Evolutionary conservation across 495 filamentous ascomycete species (phyloP).

Genomic region (Daldinia loculata): DNA sequence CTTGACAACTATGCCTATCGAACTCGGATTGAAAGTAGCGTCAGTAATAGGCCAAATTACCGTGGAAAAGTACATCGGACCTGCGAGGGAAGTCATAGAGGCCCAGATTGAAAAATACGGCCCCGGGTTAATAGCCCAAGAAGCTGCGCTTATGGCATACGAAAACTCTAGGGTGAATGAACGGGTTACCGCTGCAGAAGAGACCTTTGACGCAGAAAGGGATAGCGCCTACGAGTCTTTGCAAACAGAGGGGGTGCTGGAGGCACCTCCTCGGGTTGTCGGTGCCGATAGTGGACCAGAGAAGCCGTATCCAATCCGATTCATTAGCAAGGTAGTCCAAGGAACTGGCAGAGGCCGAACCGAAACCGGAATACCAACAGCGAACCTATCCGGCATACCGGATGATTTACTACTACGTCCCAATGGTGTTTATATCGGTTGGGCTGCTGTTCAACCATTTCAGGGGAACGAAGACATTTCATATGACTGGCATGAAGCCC

Average conservation of each 20-base stretch:
- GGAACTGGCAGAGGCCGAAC: conserved; percentile 46
- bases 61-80: conserved; percentile 57
- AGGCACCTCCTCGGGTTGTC: conserved; percentile 33
- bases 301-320: conserved; percentile 65
- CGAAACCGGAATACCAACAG: conserved; percentile 49
- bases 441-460: conserved; percentile 56
- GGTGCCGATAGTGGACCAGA: conserved; percentile 61
- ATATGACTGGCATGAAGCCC: conserved; percentile 59
- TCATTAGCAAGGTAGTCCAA: conserved; percentile 54
- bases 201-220: conserved; percentile 40
- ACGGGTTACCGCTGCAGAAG: conserved; percentile 41
- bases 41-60: conserved; percentile 61
- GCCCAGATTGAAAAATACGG: conserved; percentile 51
- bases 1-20: conserved; percentile 68
- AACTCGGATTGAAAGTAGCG: conserved; percentile 67
- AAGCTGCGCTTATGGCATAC: conserved; percentile 55
- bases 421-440: conserved; percentile 70
- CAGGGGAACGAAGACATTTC: conserved; percentile 30
- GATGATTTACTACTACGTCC: conserved; percentile 60
- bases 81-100: conserved; percentile 54
- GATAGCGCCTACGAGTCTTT: conserved; percentile 37
- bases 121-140: conserved; percentile 55
- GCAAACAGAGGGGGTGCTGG: conserved; percentile 31
- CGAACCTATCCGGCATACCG: conserved; percentile 54
- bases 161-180: conserved; percentile 50